Base-by-base conservation (phyloP, 164 flowering plant species). In the Hamamelis virginiana region DNA sequence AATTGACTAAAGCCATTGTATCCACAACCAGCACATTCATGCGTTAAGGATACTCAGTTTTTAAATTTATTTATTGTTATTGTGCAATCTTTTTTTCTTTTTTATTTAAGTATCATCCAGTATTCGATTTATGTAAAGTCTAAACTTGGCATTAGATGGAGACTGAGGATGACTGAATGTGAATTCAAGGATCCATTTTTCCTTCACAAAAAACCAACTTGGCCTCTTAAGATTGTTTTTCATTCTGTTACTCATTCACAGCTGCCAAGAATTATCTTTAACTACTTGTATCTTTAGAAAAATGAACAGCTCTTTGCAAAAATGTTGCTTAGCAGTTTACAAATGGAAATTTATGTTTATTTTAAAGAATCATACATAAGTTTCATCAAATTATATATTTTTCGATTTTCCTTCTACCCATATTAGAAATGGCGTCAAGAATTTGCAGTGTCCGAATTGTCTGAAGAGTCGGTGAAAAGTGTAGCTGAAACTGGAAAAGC, bases 1-100 rank as follows among this genome's bases (percentile, higher is more conserved):
- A 91, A 70, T 77, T 94, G 83, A 77, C 87, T 46, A 92, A 84
- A 77, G 97, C 97, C 51, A 94, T 94, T 80, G 98, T 94, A 91
- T 85, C 84, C 89, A 75, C 64, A 51, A 18, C 68, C 63, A 1
- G 18, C 25, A 48, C 13, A 33, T 56, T 43, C 59, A 44, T 78
- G 71, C 25, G 59, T 65, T 61, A 9, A 5, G 14, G n/a, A 15
- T 9, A 38, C 15, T 62, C 15, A 21, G 16, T 52, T 41, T 61
- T 19, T 62, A 5, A 33, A 33, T 33, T 33, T 2, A 33, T 33
- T 33, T 6, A 33, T 33, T 2, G 41, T 33, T 33, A 33, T 33
- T 33, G 41, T 33, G 41, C 41, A n/a, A n/a, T n/a, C n/a, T 33
- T 2, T 33, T 2, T 2, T 2, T 33, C 4, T 33, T 33, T 33